Percentiles rank a stretch among this genome's conserved stretches.
These are phyloP conservation scores for Dinochytrium kinnereticum DNA, from an alignment of 371 early-diverging fungal species.

Conservation along the genomic window DNA sequence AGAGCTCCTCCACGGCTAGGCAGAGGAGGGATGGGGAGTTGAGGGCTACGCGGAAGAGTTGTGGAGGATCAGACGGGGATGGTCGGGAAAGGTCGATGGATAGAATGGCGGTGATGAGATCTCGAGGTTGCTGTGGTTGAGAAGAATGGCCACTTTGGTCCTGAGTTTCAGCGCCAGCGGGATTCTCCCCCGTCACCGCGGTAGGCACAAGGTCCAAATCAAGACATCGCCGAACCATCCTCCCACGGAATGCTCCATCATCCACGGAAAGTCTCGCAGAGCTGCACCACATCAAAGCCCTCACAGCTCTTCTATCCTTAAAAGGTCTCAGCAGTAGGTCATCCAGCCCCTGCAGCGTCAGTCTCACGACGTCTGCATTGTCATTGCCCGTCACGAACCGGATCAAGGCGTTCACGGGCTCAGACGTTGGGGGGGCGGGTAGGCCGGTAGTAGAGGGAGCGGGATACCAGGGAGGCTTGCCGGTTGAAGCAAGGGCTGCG, in stretches of 20 bases:
- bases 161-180: neutral
- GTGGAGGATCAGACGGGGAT: neutral
- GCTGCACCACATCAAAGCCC: conserved; percentile 1
- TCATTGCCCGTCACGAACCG: conserved; percentile 15
- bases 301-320: neutral
- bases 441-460: conserved; percentile 3
- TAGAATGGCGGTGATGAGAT: conserved; percentile 1
- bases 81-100: neutral
- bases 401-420: conserved; percentile 13
- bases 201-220: neutral
- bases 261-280: conserved; percentile 9
- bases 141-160: neutral
- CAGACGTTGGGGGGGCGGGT: conserved; percentile 5
- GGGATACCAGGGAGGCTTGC: conserved; percentile 9
- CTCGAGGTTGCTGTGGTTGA: neutral
- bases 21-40: conserved; percentile 1
- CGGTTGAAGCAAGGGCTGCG: conserved; percentile 12
- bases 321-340: conserved; percentile 3
- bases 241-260: neutral
- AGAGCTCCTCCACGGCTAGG: conserved; percentile 5
- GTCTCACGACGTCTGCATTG: neutral
- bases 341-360: conserved; percentile 4
- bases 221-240: neutral
- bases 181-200: neutral
- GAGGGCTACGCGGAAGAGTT: neutral